phyloP scores from a whole-genome alignment of 805 yeast species.

The Lipomyces sp. region DNA sequence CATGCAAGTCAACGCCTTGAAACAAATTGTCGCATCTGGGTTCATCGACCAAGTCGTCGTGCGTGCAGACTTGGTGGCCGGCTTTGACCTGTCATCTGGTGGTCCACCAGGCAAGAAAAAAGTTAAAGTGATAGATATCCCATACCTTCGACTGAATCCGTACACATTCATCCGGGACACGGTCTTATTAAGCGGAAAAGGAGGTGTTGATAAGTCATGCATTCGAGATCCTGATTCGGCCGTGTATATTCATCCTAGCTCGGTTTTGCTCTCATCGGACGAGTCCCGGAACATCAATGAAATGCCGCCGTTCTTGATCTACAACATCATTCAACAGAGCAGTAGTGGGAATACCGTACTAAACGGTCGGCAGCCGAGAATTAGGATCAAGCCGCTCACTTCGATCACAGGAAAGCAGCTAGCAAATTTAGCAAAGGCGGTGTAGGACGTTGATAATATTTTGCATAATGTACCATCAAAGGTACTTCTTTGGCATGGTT shows the following conservation, averaged over 20 bases:
- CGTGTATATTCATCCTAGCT: constrained; percentile 81
- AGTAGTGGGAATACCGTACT: constrained; percentile 50
- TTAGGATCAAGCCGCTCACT: constrained; percentile 75
- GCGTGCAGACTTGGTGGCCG: constrained; percentile 73
- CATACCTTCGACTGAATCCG: constrained; percentile 49
- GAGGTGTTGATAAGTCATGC: constrained; percentile 41
- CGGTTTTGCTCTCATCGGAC: constrained; percentile 54
- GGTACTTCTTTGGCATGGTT: constrained; percentile 3
- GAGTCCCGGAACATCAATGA: constrained; percentile 54
- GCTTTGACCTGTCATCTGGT: constrained; percentile 37
- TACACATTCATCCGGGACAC: constrained; percentile 60
- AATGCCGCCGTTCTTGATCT: constrained; percentile 75
- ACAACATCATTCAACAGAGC: constrained; percentile 65
- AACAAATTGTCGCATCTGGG: constrained; percentile 92
- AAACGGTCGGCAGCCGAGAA: constrained; percentile 51
- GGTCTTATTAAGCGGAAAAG: constrained; percentile 50
- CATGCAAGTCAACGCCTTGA: constrained; percentile 73
- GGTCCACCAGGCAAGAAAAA: constrained; percentile 55
- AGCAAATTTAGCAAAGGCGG: constrained; percentile 57
- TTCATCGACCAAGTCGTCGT: constrained; percentile 89
- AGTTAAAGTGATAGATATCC: constrained; percentile 60
- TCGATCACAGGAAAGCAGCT: constrained; percentile 76
- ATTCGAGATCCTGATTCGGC: constrained; percentile 54
- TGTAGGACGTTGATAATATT: neutral
- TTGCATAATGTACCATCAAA: neutral